phyloP scores from a whole-genome alignment of 1,284 basidiomycete genomes.

The Apiotrichum brassicae region DNA sequence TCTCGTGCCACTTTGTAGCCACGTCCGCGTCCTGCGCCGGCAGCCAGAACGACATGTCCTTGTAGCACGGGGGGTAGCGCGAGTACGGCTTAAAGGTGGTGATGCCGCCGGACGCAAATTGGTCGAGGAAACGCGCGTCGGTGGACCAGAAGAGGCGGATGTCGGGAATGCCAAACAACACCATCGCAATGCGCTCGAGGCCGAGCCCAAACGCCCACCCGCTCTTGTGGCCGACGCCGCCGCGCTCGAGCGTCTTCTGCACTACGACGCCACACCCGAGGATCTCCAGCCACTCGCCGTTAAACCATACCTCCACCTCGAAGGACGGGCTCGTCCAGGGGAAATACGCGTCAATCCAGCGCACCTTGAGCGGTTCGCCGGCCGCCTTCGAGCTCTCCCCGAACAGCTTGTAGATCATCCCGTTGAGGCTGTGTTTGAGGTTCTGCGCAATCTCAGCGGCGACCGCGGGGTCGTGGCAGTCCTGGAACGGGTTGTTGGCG shows the following conservation, averaged over 20 bases:
- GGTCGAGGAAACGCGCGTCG: slow-evolving; percentile 78
- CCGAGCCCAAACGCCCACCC: slow-evolving; percentile 99
- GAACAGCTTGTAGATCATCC: slow-evolving; percentile 78
- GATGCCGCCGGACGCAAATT: slow-evolving; percentile 74
- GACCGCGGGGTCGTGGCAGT: slow-evolving; percentile 63
- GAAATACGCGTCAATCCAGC: slow-evolving; percentile 98
- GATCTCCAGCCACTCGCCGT: slow-evolving; percentile 95
- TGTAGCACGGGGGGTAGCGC: slow-evolving; percentile 79
- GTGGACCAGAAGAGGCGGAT: slow-evolving; percentile 98
- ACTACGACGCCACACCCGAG: slow-evolving; percentile 88
- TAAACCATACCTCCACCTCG: slow-evolving; percentile 95
- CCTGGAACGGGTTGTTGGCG: slow-evolving; percentile 72
- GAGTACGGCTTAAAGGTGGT: slow-evolving; percentile 80
- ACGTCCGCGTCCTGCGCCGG: slow-evolving; percentile 38
- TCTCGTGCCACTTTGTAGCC: slow-evolving; percentile 65
- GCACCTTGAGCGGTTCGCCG: slow-evolving; percentile 64
- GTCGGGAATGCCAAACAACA: slow-evolving; percentile 93
- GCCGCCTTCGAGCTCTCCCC: slow-evolving; percentile 52
- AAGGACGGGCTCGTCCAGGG: slow-evolving; percentile 97
- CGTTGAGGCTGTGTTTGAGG: slow-evolving; percentile 86
- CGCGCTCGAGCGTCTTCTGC: slow-evolving; percentile 78
- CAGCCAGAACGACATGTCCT: slow-evolving; percentile 89
- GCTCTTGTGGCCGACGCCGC: slow-evolving; percentile 72
- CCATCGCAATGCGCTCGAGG: slow-evolving; percentile 96
- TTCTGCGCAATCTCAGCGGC: slow-evolving; percentile 71